Percentiles rank a stretch among this genome's conserved stretches.
phyloP scores from a whole-genome alignment of 805 yeast genomes.

The Citeromyces nyonsensis region DNA sequence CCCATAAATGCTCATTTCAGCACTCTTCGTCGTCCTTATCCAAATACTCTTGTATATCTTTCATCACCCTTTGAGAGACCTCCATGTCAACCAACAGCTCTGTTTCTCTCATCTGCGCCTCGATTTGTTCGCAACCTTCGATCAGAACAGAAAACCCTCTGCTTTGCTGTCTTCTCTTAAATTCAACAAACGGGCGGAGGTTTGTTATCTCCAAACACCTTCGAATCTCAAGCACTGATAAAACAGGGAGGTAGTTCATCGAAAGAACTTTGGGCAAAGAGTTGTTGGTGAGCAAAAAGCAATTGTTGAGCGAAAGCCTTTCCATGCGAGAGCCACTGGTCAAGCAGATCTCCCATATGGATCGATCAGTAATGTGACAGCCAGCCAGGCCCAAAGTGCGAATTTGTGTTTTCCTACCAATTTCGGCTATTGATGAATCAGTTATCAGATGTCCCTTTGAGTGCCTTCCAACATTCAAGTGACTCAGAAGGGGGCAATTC shows the following conservation, averaged over 20 bases:
- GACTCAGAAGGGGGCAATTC: conserved; percentile 36
- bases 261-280: conserved; percentile 33
- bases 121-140: conserved; percentile 67
- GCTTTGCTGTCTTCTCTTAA: conserved; percentile 34
- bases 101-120: conserved; percentile 39
- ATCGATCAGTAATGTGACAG: conserved; percentile 60
- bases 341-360: conserved; percentile 68
- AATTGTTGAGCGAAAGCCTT: conserved; percentile 64
- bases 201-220: conserved; percentile 41
- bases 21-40: conserved; percentile 40
- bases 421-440: conserved; percentile 45
- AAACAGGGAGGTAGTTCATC: conserved; percentile 31
- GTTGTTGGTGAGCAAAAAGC: conserved; percentile 40
- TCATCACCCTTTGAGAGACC: conserved; percentile 38
- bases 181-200: conserved; percentile 50
- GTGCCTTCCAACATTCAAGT: conserved; percentile 74
- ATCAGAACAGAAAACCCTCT: conserved; percentile 38
- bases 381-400: conserved; percentile 83
- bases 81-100: conserved; percentile 42
- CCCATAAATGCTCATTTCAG: conserved; percentile 12
- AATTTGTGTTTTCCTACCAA: conserved; percentile 40
- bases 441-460: conserved; percentile 51
- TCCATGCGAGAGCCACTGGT: conserved; percentile 27
- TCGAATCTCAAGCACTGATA: conserved; percentile 68
- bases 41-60: conserved; percentile 53